Evolutionary conservation across 2,329 filamentous ascomycete species (phyloP).

Genomic region (Gnomoniopsis smithogilvyi): DNA sequence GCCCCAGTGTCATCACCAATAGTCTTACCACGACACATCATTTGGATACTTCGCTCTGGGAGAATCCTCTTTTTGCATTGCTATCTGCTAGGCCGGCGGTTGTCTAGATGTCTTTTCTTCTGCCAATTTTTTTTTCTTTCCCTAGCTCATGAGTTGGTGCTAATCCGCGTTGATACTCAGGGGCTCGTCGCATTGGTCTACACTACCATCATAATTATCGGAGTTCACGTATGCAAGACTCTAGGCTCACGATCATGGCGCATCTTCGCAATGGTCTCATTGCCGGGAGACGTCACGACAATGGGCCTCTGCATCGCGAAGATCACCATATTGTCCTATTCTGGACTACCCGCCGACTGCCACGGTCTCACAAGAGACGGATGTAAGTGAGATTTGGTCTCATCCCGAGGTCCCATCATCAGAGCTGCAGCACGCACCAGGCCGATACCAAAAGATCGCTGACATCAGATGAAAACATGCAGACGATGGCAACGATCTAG

Average conservation of each 20-base stretch:
- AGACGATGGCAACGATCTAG: constrained; percentile 16
- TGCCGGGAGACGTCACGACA: constrained; percentile 24
- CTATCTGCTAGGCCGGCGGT: too few relatives aligned
- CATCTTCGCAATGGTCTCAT: constrained; percentile 17
- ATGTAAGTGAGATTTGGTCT: constrained; percentile 6
- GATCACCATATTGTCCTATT: constrained; percentile 19
- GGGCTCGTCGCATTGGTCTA: constrained; percentile 20
- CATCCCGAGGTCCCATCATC: neutral
- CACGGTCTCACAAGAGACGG: constrained; percentile 17
- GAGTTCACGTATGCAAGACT: constrained; percentile 19
- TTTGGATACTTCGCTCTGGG: too few relatives aligned
- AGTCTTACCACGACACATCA: too few relatives aligned
- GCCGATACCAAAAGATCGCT: neutral
- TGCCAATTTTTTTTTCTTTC: too few relatives aligned
- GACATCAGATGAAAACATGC: neutral
- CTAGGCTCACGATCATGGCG: constrained; percentile 18
- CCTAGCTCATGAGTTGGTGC: neutral
- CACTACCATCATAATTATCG: constrained; percentile 19
- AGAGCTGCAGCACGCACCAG: neutral
- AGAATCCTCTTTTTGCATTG: too few relatives aligned
- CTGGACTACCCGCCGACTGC: constrained; percentile 18
- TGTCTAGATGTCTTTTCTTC: too few relatives aligned
- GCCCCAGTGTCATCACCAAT: neutral
- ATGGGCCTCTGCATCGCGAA: constrained; percentile 22
- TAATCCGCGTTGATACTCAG: constrained; percentile 5